These are phyloP conservation scores for Yarrowia deformans DNA, from an alignment of 805 yeast species.

Conservation along the genomic window DNA sequence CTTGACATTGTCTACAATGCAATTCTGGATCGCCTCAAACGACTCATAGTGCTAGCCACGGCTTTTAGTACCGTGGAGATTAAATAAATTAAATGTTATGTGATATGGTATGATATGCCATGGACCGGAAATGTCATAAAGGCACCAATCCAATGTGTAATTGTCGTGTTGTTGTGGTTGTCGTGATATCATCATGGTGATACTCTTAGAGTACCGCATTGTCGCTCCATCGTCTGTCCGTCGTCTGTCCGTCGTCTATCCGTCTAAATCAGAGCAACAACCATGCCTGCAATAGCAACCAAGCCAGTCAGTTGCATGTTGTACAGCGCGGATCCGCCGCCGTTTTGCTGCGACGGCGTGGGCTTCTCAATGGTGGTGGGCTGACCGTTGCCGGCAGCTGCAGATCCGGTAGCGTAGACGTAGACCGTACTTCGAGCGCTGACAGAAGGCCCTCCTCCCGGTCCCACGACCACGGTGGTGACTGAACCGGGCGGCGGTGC, in stretches of 20 bases:
- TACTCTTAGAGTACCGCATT: background rate
- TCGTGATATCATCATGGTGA: constrained; percentile 1
- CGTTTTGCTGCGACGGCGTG: constrained; percentile 1
- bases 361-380: constrained; percentile 27
- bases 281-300: constrained; percentile 18
- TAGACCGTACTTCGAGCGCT: constrained; percentile 21
- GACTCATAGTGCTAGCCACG: background rate
- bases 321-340: constrained; percentile 3
- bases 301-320: constrained; percentile 7
- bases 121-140: background rate
- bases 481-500: background rate
- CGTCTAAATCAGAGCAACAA: constrained; percentile 9
- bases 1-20: too few relatives aligned
- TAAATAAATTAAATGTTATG: constrained; percentile 28
- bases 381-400: background rate
- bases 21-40: too few relatives aligned
- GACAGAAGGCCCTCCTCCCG: background rate
- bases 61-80: constrained; percentile 7
- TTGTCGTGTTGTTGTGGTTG: constrained; percentile 1
- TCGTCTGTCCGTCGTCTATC: background rate
- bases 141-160: background rate
- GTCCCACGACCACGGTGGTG: constrained; percentile 4
- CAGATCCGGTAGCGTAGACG: constrained; percentile 1
- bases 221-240: background rate
- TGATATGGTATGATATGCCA: background rate